These are phyloP conservation scores for Hericium alpestre DNA, from an alignment of 768 basidiomycete genomes.

Conservation along the genomic window DNA sequence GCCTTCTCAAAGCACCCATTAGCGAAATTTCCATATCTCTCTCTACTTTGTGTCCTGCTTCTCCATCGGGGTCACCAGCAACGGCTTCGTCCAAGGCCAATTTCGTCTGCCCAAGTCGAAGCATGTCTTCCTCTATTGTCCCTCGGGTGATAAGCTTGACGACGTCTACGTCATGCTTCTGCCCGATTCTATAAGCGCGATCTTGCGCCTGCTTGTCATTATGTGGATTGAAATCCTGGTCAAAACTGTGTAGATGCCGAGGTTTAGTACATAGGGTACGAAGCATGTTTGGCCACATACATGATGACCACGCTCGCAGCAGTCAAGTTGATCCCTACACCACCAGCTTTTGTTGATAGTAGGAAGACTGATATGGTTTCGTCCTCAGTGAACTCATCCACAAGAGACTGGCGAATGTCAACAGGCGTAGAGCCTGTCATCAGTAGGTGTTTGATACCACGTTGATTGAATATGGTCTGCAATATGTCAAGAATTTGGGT, in stretches of 20 bases:
- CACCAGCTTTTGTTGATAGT: conserved; percentile 85
- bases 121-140: conserved; percentile 96
- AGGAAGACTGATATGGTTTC: conserved; percentile 81
- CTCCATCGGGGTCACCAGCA: conserved; percentile 62
- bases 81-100: conserved; percentile 89
- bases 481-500: conserved; percentile 94
- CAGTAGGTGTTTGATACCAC: conserved; percentile 63
- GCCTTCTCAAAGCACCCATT: conserved; percentile 74
- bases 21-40: conserved; percentile 76
- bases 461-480: conserved; percentile 66
- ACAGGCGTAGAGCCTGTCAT: conserved; percentile 92
- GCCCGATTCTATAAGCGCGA: conserved; percentile 93
- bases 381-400: conserved; percentile 91
- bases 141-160: conserved; percentile 86
- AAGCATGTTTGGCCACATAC: conserved; percentile 28
- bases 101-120: conserved; percentile 81
- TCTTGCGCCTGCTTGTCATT: conserved; percentile 98
- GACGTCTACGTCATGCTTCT: conserved; percentile 88
- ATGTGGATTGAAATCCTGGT: conserved; percentile 96
- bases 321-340: conserved; percentile 94
- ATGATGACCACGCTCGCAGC: conserved; percentile 94
- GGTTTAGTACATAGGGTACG: not conserved
- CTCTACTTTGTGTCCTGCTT: conserved; percentile 43
- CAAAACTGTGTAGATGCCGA: conserved; percentile 48
- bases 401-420: conserved; percentile 83